Evolutionary conservation across 352 stramenopile species (phyloP).

Genomic region (Blastocystis sp.): DNA sequence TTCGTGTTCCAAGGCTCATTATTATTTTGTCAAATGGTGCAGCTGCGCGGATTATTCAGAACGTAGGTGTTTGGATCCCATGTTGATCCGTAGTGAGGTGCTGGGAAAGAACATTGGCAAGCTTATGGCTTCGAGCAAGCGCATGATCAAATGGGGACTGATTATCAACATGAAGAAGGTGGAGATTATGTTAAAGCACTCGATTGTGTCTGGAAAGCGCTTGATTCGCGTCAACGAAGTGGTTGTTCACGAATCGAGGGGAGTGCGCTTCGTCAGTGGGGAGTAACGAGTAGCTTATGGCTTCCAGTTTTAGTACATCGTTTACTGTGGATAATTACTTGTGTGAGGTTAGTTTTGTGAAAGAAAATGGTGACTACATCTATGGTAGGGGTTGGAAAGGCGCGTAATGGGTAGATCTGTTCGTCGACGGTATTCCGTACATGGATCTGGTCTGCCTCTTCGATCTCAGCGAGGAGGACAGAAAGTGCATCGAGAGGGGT

Average conservation of each 20-base stretch:
- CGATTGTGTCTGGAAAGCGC: constrained; percentile 59
- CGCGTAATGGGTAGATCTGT: constrained; percentile 19
- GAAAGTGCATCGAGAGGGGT: constrained; percentile 46
- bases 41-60: constrained; percentile 60
- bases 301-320: constrained; percentile 18
- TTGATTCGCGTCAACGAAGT: constrained; percentile 66
- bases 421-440: constrained; percentile 64
- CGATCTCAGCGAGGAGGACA: constrained; percentile 42
- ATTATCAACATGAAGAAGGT: constrained; percentile 70
- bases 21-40: constrained; percentile 47
- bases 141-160: constrained; percentile 68
- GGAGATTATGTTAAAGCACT: constrained; percentile 67
- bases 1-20: background rate
- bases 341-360: constrained; percentile 67
- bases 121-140: constrained; percentile 33
- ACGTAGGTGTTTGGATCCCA: background rate
- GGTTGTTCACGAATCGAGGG: constrained; percentile 59
- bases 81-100: constrained; percentile 53
- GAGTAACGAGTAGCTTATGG: constrained; percentile 36
- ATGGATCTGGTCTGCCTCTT: constrained; percentile 60
- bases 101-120: constrained; percentile 69
- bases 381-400: constrained; percentile 20
- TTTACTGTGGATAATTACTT: constrained; percentile 68
- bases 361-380: constrained; percentile 53
- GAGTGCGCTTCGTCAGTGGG: constrained; percentile 1